Percentiles rank a stretch among this genome's conserved stretches.
phyloP scores from a whole-genome alignment of 2,329 filamentous ascomycete genomes.

The Ampelomyces quisqualis region DNA sequence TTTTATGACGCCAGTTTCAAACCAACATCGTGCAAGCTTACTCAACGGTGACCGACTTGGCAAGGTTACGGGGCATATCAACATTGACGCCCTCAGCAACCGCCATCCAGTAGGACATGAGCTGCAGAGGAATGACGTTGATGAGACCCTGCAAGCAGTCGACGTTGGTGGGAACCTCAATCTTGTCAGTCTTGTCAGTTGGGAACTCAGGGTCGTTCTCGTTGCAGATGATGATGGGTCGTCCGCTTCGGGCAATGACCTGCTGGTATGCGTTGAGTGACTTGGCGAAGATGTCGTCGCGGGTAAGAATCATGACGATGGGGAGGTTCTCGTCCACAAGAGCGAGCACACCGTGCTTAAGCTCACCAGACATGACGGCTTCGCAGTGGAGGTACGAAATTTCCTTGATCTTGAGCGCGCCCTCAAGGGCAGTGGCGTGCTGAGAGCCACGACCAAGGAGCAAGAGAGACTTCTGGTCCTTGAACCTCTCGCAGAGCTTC shows the following conservation, averaged over 20 bases:
- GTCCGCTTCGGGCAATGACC: slow-evolving; percentile 92
- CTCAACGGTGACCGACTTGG: slow-evolving; percentile 98
- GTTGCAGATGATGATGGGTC: slow-evolving; percentile 99
- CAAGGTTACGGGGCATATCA: slow-evolving; percentile 97
- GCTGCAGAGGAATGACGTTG: slow-evolving; percentile 95
- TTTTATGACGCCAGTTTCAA: slow-evolving; percentile 18
- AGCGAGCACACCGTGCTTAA: slow-evolving; percentile 97
- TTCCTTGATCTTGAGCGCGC: slow-evolving; percentile 98
- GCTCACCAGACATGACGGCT: slow-evolving; percentile 98
- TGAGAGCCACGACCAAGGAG: slow-evolving; percentile 93
- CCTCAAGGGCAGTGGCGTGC: slow-evolving; percentile 95
- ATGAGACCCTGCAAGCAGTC: slow-evolving; percentile 94
- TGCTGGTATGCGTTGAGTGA: slow-evolving; percentile 99
- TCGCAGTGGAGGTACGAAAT: slow-evolving; percentile 99
- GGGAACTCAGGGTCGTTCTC: slow-evolving; percentile 85
- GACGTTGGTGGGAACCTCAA: slow-evolving; percentile 94
- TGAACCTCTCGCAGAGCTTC: slow-evolving; percentile 89
- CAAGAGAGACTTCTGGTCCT: slow-evolving; percentile 94
- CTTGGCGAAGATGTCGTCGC: slow-evolving; percentile 95
- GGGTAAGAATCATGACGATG: slow-evolving; percentile 99
- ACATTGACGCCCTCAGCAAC: slow-evolving; percentile 95
- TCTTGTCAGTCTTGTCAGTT: slow-evolving; percentile 85
- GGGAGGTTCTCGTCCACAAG: slow-evolving; percentile 97
- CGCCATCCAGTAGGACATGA: slow-evolving; percentile 98
- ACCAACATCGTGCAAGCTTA: slow-evolving; percentile 52